Percentiles rank a stretch among this genome's conserved stretches.
Conservation (phyloP, 768 basidiomycete genomes). For the Auricularia sp. region DNA sequence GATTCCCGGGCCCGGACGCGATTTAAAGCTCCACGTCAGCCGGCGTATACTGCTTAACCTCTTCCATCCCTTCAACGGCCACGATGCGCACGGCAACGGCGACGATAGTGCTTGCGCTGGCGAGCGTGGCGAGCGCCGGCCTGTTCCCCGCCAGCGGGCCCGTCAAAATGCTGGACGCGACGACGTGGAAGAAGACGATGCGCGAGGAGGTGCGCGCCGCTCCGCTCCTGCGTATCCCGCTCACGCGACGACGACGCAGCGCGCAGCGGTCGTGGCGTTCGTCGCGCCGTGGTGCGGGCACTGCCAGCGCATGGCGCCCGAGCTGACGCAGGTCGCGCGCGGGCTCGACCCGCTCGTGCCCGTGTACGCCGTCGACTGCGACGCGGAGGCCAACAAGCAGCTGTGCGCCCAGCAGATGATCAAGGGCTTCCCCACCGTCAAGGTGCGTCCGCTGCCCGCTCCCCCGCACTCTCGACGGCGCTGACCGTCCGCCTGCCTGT, state of each 20-base stretch:
- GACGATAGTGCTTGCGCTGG: slow-evolving; percentile 17
- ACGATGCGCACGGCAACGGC: neutral
- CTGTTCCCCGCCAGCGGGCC: slow-evolving; percentile 42
- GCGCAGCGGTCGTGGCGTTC: slow-evolving; percentile 76
- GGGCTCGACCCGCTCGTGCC: slow-evolving; percentile 65
- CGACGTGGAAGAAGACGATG: slow-evolving; percentile 62
- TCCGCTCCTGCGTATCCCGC: neutral
- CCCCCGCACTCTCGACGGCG: too few relatives aligned
- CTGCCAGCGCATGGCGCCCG: slow-evolving; percentile 77
- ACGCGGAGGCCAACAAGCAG: slow-evolving; percentile 56
- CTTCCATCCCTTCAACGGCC: too few relatives aligned
- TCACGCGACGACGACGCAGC: slow-evolving; percentile 27
- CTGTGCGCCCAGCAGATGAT: slow-evolving; percentile 79
- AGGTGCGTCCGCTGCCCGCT: slow-evolving; percentile 33
- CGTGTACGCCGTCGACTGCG: too few relatives aligned
- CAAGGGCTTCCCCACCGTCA: slow-evolving; percentile 89
- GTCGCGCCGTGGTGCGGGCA: slow-evolving; percentile 97
- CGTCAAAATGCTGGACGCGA: slow-evolving; percentile 68
- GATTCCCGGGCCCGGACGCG: too few relatives aligned
- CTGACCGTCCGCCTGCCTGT: too few relatives aligned
- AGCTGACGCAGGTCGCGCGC: slow-evolving; percentile 72
- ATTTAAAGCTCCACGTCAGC: too few relatives aligned
- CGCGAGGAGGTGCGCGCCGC: slow-evolving; percentile 54
- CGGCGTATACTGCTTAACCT: too few relatives aligned
- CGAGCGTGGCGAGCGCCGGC: slow-evolving; percentile 42